Conservation (phyloP, 805 yeast genomes). For the Torulaspora indica region DNA sequence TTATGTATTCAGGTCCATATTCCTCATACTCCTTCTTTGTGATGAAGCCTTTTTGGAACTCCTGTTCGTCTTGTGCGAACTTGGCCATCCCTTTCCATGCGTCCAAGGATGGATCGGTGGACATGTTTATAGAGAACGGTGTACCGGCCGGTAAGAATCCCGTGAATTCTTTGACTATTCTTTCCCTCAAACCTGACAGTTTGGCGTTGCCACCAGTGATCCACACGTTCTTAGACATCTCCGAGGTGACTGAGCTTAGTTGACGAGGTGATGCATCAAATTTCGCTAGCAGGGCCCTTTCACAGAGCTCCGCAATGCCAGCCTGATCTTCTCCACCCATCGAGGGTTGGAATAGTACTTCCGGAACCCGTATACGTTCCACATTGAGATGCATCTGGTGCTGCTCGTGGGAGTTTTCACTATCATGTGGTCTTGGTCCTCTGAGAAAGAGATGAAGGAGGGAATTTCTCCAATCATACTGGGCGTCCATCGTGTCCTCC, state of each 20-base stretch:
- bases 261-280: slow-evolving; percentile 52
- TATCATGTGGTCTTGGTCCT: slow-evolving; percentile 84
- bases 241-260: slow-evolving; percentile 30
- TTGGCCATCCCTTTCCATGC: slow-evolving; percentile 94
- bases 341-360: slow-evolving; percentile 83
- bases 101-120: slow-evolving; percentile 67
- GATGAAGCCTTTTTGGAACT: slow-evolving; percentile 45
- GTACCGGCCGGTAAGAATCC: slow-evolving; percentile 66
- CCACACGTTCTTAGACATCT: slow-evolving; percentile 55
- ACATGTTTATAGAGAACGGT: slow-evolving; percentile 54
- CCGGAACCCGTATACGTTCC: slow-evolving; percentile 90
- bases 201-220: slow-evolving; percentile 81
- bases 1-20: slow-evolving; percentile 82
- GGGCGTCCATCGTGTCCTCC: slow-evolving; percentile 78
- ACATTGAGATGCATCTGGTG: slow-evolving; percentile 88
- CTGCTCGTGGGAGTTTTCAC: slow-evolving; percentile 75
- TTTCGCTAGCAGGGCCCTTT: slow-evolving; percentile 58
- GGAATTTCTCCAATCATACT: slow-evolving; percentile 80
- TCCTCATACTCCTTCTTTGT: slow-evolving; percentile 77
- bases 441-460: slow-evolving; percentile 76
- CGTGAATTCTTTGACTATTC: slow-evolving; percentile 67
- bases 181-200: slow-evolving; percentile 58
- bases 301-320: slow-evolving; percentile 76
- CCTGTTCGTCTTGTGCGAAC: slow-evolving; percentile 54
- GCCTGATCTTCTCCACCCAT: slow-evolving; percentile 96